Evolutionary conservation across 129 eudicot genomes (phyloP), one percentile per base, ranked within the genome.

Genomic region (Scalesia atractyloides): DNA sequence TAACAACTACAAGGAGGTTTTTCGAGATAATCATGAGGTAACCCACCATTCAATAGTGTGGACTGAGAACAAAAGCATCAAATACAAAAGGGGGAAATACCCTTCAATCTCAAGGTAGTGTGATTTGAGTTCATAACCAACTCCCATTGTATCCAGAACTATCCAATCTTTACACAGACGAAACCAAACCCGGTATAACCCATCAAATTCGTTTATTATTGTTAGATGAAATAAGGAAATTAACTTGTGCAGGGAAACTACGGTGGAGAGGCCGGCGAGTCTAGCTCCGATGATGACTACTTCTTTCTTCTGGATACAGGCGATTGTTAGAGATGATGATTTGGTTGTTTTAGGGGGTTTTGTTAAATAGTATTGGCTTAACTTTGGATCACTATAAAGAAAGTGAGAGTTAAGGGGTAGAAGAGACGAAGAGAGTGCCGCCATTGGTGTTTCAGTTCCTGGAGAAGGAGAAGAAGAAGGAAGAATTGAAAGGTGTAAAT

Each of bases 21-120:
- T 39, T 39, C 2, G 44, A 39, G 9, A 9, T 0, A 39, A 39
- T 39, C 44, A 39, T 39, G 44, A 7, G 44, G 44, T 39, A 39
- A 37, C 43, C 43, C 43, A 37, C 43, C 43, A 5, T 37, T 37
- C 9, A 39, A n/a, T n/a, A n/a, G n/a, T n/a, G n/a, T n/a, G 7
- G 44, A 37, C 2, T 26, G 33, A 26, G 33, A 26, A 26, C 2
- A 26, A 26, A 26, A 26, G 3, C 33, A 26, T 26, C 3, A 30
- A 30, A 30, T 30, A 30, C 3, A 24, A 30, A 30, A 30, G 10
- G 4, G 1, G 10, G 64, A 74, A 41, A 56, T 83, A 94, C 98
- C 98, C 99, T 90, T 88, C 83, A 77, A 90, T 78, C 72, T 94
- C 89, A 76, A 94, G 89, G 75, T 86, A 90, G 53, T 94, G 94